A percentile compares a stretch with the other conserved stretches of the same genome.
Evolutionary conservation across 768 basidiomycete genomes (phyloP).

Genomic region (Pulveroboletus sp.): DNA sequence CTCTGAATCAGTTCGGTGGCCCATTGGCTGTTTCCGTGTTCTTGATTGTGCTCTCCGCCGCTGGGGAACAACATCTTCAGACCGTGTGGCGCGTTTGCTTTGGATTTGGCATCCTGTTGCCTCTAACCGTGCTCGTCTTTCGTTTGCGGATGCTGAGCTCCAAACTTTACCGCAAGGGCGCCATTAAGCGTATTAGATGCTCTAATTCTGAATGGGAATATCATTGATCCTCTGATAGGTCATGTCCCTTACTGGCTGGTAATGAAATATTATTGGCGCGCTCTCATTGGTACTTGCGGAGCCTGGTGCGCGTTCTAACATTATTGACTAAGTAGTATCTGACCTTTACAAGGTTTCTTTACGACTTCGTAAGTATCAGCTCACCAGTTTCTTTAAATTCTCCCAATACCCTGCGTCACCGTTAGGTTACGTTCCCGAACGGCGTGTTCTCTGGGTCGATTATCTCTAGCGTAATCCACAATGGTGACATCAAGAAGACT

Average conservation of each 20-base stretch:
- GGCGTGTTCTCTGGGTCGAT: constrained; percentile 66
- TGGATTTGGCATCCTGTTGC: constrained; percentile 57
- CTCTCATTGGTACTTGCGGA: constrained; percentile 67
- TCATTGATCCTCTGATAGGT: constrained; percentile 30
- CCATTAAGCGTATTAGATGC: constrained; percentile 52
- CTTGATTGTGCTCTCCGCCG: constrained; percentile 62
- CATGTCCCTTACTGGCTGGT: constrained; percentile 59
- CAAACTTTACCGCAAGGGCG: constrained; percentile 55
- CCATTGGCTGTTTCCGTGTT: constrained; percentile 64
- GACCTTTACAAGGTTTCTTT: constrained; percentile 49
- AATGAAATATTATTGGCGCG: constrained; percentile 59
- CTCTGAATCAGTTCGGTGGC: constrained; percentile 49
- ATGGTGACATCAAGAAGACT: constrained; percentile 50
- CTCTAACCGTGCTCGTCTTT: constrained; percentile 66
- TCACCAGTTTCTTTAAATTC: not conserved
- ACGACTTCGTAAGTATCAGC: constrained; percentile 49
- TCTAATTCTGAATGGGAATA: not conserved
- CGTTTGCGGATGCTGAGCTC: constrained; percentile 70
- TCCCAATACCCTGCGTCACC: not conserved
- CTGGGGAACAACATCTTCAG: constrained; percentile 53
- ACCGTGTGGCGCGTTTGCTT: constrained; percentile 69
- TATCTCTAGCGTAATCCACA: constrained; percentile 59
- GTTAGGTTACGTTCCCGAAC: constrained; percentile 65
- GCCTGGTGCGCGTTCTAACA: constrained; percentile 46
- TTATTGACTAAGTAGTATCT: not conserved